These are phyloP conservation scores for Moniliophthora roreri DNA, from an alignment of 1,284 basidiomycete species.

Conservation along the genomic window DNA sequence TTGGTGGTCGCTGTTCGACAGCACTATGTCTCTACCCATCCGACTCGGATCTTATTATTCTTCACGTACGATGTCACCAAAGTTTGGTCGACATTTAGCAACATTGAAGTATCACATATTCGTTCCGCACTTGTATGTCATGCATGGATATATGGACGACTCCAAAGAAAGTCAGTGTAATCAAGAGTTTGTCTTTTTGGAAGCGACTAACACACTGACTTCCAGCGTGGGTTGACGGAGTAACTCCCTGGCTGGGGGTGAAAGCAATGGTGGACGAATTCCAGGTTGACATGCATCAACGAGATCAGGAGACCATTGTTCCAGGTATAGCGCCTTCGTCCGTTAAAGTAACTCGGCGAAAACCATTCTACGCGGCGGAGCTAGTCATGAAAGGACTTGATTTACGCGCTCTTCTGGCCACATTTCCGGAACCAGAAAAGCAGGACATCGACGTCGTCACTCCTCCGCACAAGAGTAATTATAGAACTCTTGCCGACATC, in stretches of 20 bases:
- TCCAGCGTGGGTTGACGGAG: slow-evolving; percentile 75
- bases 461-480: slow-evolving; percentile 47
- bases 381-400: slow-evolving; percentile 80
- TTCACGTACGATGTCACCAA: slow-evolving; percentile 75
- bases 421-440: slow-evolving; percentile 75
- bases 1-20: slow-evolving; percentile 90
- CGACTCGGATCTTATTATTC: slow-evolving; percentile 86
- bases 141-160: slow-evolving; percentile 87
- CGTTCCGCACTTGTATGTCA: slow-evolving; percentile 79
- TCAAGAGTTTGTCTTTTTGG: neutral
- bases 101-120: slow-evolving; percentile 93
- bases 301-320: slow-evolving; percentile 77
- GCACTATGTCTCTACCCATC: slow-evolving; percentile 80
- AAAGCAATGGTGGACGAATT: slow-evolving; percentile 85
- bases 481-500: slow-evolving; percentile 43
- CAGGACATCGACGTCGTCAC: slow-evolving; percentile 46
- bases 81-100: slow-evolving; percentile 86
- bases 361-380: slow-evolving; percentile 93
- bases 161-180: slow-evolving; percentile 53
- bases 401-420: slow-evolving; percentile 77
- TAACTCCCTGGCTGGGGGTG: slow-evolving; percentile 79
- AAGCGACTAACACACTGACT: slow-evolving; percentile 6
- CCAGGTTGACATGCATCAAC: slow-evolving; percentile 91
- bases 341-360: slow-evolving; percentile 67
- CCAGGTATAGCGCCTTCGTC: slow-evolving; percentile 46